These are phyloP conservation scores for Colletotrichum trifolii DNA, from an alignment of 2,329 filamentous ascomycete genomes.

Conservation along the genomic window DNA sequence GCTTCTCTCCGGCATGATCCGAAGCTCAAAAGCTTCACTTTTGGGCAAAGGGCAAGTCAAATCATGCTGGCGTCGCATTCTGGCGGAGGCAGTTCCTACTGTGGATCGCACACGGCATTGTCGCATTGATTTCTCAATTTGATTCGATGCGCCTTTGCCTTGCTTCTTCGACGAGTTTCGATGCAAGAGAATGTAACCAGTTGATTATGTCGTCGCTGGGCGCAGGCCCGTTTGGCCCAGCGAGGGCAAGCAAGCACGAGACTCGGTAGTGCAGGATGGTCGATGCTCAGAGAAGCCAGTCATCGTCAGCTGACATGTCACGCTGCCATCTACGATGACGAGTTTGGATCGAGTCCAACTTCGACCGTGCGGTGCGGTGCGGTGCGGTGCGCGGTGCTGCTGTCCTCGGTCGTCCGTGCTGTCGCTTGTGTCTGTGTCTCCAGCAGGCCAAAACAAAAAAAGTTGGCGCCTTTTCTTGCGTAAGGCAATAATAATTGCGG, in stretches of 20 bases:
- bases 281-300: constrained; percentile 16
- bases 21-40: no score
- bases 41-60: background rate
- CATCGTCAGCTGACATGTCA: constrained; percentile 12
- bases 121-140: constrained; percentile 19
- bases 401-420: background rate
- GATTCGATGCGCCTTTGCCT: constrained; percentile 7
- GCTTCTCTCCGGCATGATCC: no score
- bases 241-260: background rate
- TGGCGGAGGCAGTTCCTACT: background rate
- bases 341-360: constrained; percentile 6
- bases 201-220: no score
- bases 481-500: background rate
- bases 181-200: background rate
- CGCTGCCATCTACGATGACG: background rate
- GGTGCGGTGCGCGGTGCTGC: no score
- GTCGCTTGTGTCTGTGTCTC: background rate
- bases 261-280: background rate
- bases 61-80: constrained; percentile 20
- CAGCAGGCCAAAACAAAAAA: background rate
- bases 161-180: constrained; percentile 13
- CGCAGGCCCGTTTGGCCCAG: no score
- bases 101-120: constrained; percentile 10
- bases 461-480: background rate
- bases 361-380: constrained; percentile 11